These are phyloP conservation scores for Rhododendron mucronatum DNA, from an alignment of 148 eudicot genomes.

Conservation along the genomic window DNA sequence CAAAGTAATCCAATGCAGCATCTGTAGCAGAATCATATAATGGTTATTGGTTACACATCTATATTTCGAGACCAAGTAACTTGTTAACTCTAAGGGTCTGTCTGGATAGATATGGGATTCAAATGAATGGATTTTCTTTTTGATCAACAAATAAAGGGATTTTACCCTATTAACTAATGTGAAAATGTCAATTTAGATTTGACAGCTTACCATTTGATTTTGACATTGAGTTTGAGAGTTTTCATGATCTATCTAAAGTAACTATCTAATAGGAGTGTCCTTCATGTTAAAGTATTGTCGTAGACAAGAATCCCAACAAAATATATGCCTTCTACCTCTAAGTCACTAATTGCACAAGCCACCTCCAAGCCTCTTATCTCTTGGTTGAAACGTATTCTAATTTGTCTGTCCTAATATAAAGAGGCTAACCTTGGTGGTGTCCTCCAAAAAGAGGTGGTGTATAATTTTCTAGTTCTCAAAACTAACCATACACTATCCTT, in stretches of 20 bases:
- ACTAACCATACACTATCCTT: too few relatives aligned
- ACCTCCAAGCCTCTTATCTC: neutral
- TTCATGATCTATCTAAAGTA: neutral
- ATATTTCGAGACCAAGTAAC: neutral
- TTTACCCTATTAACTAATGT: neutral
- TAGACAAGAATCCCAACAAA: neutral
- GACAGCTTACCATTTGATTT: neutral
- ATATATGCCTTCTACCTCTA: neutral
- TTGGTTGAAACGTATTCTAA: neutral
- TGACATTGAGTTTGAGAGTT: neutral
- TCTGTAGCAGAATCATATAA: conserved; percentile 23
- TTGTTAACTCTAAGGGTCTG: neutral
- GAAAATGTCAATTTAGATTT: neutral
- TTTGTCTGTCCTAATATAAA: too few relatives aligned
- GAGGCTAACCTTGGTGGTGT: too few relatives aligned
- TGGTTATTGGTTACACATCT: neutral
- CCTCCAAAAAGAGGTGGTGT: too few relatives aligned
- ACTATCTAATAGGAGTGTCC: too few relatives aligned
- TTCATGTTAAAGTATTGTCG: too few relatives aligned
- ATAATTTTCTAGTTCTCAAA: too few relatives aligned
- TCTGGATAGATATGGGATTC: neutral
- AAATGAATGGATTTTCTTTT: neutral
- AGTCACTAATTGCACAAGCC: neutral
- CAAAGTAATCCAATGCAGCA: conserved; percentile 63
- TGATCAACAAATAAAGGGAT: neutral